Evolutionary conservation across 352 stramenopile genomes (phyloP).

Genomic region (Thraustotheca clavata): DNA sequence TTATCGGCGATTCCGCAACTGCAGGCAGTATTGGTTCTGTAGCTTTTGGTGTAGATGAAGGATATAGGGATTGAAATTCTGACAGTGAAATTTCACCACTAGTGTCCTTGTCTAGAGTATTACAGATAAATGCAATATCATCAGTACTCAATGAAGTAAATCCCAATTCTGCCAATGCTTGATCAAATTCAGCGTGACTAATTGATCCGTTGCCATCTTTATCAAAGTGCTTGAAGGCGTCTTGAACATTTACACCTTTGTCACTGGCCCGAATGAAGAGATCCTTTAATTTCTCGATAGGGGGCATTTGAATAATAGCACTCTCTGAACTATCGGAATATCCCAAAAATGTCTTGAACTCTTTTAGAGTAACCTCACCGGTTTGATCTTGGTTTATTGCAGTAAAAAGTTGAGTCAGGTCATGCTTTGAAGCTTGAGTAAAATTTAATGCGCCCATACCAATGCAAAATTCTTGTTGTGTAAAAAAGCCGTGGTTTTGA

Average conservation of each 20-base stretch:
- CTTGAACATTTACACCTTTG: conserved; percentile 19
- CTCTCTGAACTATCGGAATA: background rate
- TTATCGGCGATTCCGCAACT: conserved; percentile 21
- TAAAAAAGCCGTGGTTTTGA: conserved; percentile 38
- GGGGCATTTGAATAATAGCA: background rate
- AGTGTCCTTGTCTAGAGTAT: conserved; percentile 46
- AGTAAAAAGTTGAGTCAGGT: conserved; percentile 27
- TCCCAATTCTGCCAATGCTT: conserved; percentile 11
- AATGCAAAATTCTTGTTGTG: conserved; percentile 35
- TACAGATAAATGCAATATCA: conserved; percentile 19
- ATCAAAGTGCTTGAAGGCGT: conserved; percentile 24
- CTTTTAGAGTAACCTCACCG: background rate
- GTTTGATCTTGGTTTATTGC: conserved; percentile 22
- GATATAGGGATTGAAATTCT: conserved; percentile 58
- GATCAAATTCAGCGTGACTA: conserved; percentile 10
- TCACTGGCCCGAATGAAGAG: conserved; percentile 15
- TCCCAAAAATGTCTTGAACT: conserved; percentile 1
- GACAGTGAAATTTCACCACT: conserved; percentile 51
- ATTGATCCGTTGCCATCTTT: conserved; percentile 21
- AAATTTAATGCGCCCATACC: conserved; percentile 43
- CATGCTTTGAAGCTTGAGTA: conserved; percentile 29
- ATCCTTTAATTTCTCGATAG: conserved; percentile 18
- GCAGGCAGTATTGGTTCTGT: background rate
- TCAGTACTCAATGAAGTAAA: background rate
- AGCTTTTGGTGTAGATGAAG: background rate